Percentiles rank a stretch among this genome's conserved stretches.
Conservation (phyloP, 176 grass and related monocot species). For the Oryza nivara region DNA sequence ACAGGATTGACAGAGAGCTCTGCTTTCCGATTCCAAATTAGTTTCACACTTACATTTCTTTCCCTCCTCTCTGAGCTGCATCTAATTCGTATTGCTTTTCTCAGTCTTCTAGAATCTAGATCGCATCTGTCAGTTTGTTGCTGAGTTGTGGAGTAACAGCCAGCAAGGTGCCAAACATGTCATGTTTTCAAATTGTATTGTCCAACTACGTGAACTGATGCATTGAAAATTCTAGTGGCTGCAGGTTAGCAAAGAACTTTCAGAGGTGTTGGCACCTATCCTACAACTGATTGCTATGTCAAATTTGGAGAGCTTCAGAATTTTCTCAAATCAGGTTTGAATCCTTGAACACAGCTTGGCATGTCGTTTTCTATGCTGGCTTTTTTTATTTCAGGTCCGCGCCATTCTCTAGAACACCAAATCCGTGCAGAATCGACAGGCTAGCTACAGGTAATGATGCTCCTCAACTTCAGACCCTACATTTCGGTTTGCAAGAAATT, state of each 20-base stretch:
- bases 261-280: neutral
- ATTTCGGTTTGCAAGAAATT: constrained; percentile 24
- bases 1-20: neutral
- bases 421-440: constrained; percentile 11
- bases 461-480: constrained; percentile 15
- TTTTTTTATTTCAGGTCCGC: constrained; percentile 7
- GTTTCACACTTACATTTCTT: neutral
- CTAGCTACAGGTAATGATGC: neutral
- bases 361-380: neutral
- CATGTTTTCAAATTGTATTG: constrained; percentile 15
- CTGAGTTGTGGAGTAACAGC: neutral
- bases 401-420: constrained; percentile 27
- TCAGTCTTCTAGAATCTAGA: neutral
- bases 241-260: constrained; percentile 7
- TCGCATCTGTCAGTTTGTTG: constrained; percentile 28
- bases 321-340: constrained; percentile 33
- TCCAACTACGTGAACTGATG: constrained; percentile 5
- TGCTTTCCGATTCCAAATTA: neutral
- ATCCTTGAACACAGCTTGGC: neutral
- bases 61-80: neutral
- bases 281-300: neutral
- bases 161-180: neutral
- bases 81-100: neutral
- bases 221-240: constrained; percentile 27
- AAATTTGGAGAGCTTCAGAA: constrained; percentile 31